phyloP scores from a whole-genome alignment of 2,329 filamentous ascomycete species.

The Stagonosporopsis rhizophila region DNA sequence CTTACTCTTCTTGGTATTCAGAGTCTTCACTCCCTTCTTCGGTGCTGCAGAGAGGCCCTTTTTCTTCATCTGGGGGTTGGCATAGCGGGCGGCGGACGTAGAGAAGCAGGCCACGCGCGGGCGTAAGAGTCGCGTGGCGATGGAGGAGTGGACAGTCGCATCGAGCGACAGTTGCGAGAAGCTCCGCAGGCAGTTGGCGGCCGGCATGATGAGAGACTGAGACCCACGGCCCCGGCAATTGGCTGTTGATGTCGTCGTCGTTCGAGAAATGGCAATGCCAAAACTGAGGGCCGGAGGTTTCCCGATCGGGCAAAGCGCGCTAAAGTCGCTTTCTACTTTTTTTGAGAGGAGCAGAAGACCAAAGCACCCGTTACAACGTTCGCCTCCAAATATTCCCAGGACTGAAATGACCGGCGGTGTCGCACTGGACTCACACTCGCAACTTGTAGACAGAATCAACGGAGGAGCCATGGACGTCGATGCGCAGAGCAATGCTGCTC shows the following conservation, averaged over 20 bases:
- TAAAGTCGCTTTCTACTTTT: constrained; percentile 29
- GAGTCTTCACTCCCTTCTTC: constrained; percentile 48
- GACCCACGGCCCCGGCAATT: constrained; percentile 38
- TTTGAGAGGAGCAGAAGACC: constrained; percentile 1
- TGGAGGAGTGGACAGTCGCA: constrained; percentile 27
- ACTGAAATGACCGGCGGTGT: constrained; percentile 45
- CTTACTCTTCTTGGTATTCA: constrained; percentile 54
- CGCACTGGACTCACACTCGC: constrained; percentile 32
- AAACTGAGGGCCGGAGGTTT: constrained; percentile 33
- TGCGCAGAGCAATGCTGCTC: constrained; percentile 28
- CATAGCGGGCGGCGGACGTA: constrained; percentile 41
- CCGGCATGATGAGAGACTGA: constrained; percentile 38
- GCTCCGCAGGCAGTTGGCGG: constrained; percentile 42
- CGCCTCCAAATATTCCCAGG: constrained; percentile 1
- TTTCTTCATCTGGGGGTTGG: constrained; percentile 36
- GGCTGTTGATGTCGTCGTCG: constrained; percentile 29
- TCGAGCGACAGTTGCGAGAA: constrained; percentile 44
- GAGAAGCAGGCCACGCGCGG: constrained; percentile 45
- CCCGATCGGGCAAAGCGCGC: constrained; percentile 10
- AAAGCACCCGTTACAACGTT: constrained; percentile 6
- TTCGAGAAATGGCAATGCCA: constrained; percentile 18
- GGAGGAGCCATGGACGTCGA: constrained; percentile 45
- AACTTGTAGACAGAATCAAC: constrained; percentile 41
- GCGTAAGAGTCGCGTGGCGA: constrained; percentile 35
- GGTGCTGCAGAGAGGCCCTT: constrained; percentile 37